Evolutionary conservation across 2,329 filamentous ascomycete species (phyloP), one percentile per base, ranked within the genome.

Genomic region (Penicillium sp.): DNA sequence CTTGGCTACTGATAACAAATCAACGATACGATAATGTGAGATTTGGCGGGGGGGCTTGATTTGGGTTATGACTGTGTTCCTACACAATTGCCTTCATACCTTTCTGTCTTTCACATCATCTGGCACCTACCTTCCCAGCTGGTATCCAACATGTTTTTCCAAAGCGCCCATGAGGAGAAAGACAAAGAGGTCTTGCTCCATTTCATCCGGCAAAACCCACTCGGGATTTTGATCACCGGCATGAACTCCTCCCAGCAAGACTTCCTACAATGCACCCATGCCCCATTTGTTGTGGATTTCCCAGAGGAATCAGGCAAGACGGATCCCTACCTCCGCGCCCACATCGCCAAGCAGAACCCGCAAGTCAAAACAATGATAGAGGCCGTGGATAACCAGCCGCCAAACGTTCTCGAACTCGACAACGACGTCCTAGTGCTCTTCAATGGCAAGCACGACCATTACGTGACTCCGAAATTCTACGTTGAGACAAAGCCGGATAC

Each of bases 381-480:
- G 48, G 68, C 74, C 0, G 62, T 77, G 53, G 63, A 28, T 58
- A 57, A 58, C 36, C 50, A 41, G 14, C 45, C 45, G 3, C 22
- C 52, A 5, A 50, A 49, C 12, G 41, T 47, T 9, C 46, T 66
- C 1, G 63, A 67, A 45, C 63, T 78, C 2, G 45, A 67, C 5
- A 67, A 84, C 33, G 85, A 88, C 50, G 83, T 88, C 2, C 68
- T 85, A 35, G 74, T 88, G 3, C 73, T 88, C 12, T 89, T 89
- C 77, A 88, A 77, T 41, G 77, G 76, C 0, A 74, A 79, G 0
- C 67, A 75, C 0, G 80, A 88, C 31, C 83, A 86, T 69, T 89
- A 89, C 61, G 80, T 89, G 7, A 88, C 86, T 0, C 83, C 53
- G 4, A 85, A 86, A 60, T 88, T 86, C 69, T 88, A 88, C 73